Base-by-base conservation (phyloP, 1,284 basidiomycete species). In the Fomitopsis betulina region DNA sequence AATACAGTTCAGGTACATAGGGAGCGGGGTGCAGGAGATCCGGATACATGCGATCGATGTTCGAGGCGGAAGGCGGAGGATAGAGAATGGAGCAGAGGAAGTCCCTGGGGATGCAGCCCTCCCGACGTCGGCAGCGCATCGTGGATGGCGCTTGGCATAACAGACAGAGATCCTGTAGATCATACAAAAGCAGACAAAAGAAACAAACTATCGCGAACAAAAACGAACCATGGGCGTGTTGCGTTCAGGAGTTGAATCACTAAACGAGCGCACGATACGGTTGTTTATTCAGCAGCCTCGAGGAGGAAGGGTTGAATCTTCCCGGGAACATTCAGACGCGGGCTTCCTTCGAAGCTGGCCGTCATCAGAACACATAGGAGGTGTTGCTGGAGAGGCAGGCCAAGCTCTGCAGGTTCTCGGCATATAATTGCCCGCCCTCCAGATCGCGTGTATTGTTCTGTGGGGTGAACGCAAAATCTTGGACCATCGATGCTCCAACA, bases 331-430 rank as follows among this genome's bases (percentile, higher is more conserved):
- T 43, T 37, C 32, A 40, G 50, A 33, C 25, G 27, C 25, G 5
- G 6, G 27, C 27, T 30, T 30, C 25, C 5, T 35, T 49, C 12
- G 49, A 21, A 37, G 23, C 42, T 2, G 32, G 12, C 17, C 35
- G 50, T 21, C 23, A 35, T 54, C 43, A 55, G 27, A 52, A 33
- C 50, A 59, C 66, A 62, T 65, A 69, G 62, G 62, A 64, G 51
- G 55, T 56, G 57, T 66, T 55, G 65, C 66, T 66, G 58, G 65
- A 65, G 58, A 56, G 65, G 66, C 64, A 60, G 39, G 43, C 37
- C 27, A 61, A 35, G 23, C 54, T 56, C 55, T 61, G 58, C 55
- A 53, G 53, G 8, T 55, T 60, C 39, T 60, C 60, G 27, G 55
- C 47, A 49, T 60, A 64, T n/a, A 61, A 35, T 53, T 59, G 60